Conservation (phyloP, 345 rosid genomes). For the Acer yangbiense region DNA sequence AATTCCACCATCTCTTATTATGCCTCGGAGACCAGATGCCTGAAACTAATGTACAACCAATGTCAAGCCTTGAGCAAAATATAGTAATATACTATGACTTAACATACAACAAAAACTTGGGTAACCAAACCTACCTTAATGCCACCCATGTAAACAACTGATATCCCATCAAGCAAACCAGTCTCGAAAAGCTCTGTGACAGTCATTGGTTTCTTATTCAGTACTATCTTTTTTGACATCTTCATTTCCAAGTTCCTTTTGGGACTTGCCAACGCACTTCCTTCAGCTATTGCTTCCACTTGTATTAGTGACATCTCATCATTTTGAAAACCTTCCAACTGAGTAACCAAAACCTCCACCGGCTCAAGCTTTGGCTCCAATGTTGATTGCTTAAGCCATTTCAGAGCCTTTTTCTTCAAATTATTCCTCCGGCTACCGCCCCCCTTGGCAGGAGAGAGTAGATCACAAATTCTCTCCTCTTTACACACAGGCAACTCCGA, state of each 20-base stretch:
- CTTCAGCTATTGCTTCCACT: constrained; percentile 56
- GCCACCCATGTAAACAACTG: constrained; percentile 89
- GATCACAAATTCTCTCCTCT: constrained; percentile 24
- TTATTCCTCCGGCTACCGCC: constrained; percentile 18
- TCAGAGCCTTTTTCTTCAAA: constrained; percentile 28
- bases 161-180: constrained; percentile 81
- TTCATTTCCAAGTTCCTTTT: constrained; percentile 55
- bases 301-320: constrained; percentile 38
- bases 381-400: constrained; percentile 31
- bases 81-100: not conserved
- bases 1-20: constrained; percentile 85
- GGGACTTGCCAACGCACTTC: constrained; percentile 42
- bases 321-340: constrained; percentile 38
- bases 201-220: constrained; percentile 65
- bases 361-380: constrained; percentile 44
- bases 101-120: not conserved
- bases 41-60: constrained; percentile 48
- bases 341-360: constrained; percentile 38
- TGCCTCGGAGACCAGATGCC: constrained; percentile 89
- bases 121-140: constrained; percentile 55
- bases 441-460: constrained; percentile 14
- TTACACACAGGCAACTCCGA: constrained; percentile 22
- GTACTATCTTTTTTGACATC: constrained; percentile 54
- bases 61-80: constrained; percentile 19
- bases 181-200: constrained; percentile 94